Percentiles rank a stretch among this genome's conserved stretches.
Evolutionary conservation across 208 protist species (phyloP).

Genomic region (Trypanosoma conorhini): DNA sequence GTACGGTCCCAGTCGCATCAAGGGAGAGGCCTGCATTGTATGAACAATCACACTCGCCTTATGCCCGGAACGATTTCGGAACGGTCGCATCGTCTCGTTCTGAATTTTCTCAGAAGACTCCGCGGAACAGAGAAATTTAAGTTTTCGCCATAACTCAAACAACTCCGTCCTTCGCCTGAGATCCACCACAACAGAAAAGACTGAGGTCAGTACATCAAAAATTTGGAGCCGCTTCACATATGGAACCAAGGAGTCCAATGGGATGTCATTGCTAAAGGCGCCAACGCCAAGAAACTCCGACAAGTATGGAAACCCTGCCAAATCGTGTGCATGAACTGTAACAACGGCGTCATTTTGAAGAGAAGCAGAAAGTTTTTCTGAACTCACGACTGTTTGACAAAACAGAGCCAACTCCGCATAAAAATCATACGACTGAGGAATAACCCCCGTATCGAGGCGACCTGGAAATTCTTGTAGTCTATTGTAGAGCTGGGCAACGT

Average conservation of each 20-base stretch:
- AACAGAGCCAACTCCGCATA: conserved; percentile 85
- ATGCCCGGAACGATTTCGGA: conserved; percentile 57
- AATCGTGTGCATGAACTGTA: conserved; percentile 59
- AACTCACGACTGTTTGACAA: conserved; percentile 39
- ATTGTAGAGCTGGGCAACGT: conserved; percentile 56
- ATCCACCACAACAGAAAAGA: conserved; percentile 81
- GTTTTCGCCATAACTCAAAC: conserved; percentile 75
- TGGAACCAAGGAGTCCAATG: conserved; percentile 54
- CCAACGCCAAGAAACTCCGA: conserved; percentile 49
- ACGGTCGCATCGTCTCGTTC: conserved; percentile 79
- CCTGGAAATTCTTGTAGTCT: conserved; percentile 37
- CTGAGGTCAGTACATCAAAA: conserved; percentile 70
- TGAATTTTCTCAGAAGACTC: conserved; percentile 79
- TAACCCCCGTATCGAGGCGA: conserved; percentile 23
- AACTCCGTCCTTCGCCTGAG: conserved; percentile 70
- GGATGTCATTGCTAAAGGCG: conserved; percentile 54
- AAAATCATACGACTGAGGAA: conserved; percentile 64
- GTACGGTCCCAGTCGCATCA: conserved; percentile 50
- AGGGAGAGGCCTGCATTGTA: conserved; percentile 79
- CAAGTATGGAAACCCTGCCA: conserved; percentile 63
- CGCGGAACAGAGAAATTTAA: conserved; percentile 78
- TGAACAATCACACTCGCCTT: conserved; percentile 85
- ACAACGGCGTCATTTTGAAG: not conserved
- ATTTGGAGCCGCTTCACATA: conserved; percentile 70
- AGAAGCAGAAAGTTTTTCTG: conserved; percentile 17